phyloP scores from a whole-genome alignment of 2,329 filamentous ascomycete genomes.

The Onygenales sp. region DNA sequence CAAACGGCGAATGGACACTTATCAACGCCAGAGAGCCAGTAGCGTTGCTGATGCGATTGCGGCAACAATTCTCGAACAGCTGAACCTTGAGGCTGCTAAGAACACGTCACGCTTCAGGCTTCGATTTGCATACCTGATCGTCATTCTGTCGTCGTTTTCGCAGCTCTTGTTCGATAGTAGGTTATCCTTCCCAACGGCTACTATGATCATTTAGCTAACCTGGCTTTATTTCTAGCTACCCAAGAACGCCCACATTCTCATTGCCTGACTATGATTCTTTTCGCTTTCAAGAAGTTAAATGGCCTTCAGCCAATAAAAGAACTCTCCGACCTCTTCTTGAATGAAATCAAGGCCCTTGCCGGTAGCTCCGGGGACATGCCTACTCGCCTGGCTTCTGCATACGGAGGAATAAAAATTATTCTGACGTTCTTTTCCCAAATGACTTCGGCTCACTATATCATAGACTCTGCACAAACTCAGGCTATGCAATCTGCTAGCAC shows the following conservation, averaged over 20 bases:
- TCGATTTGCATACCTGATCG: constrained; percentile 67
- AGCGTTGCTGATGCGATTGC: constrained; percentile 61
- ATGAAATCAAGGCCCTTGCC: constrained; percentile 44
- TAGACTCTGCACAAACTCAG: constrained; percentile 60
- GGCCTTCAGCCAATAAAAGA: constrained; percentile 66
- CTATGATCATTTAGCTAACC: constrained; percentile 4
- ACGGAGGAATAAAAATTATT: constrained; percentile 67
- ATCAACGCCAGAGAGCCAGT: constrained; percentile 51
- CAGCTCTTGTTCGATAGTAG: constrained; percentile 67
- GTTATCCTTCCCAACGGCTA: constrained; percentile 11
- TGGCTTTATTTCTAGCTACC: constrained; percentile 22
- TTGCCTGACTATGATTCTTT: constrained; percentile 62
- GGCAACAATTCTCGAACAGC: constrained; percentile 57
- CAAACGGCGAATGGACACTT: constrained; percentile 60
- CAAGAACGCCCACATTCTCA: constrained; percentile 41
- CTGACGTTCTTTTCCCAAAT: constrained; percentile 71
- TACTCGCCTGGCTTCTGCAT: constrained; percentile 40
- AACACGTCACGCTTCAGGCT: constrained; percentile 42
- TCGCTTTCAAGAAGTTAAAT: constrained; percentile 74
- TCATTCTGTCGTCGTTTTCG: constrained; percentile 67
- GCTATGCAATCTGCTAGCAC: constrained; percentile 39
- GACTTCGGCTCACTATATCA: constrained; percentile 66
- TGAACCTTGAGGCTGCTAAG: constrained; percentile 44
- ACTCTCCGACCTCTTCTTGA: constrained; percentile 60
- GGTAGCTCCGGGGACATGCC: constrained; percentile 31